phyloP scores from a whole-genome alignment of 2,329 filamentous ascomycete species.

The Bipolaris zeicola region DNA sequence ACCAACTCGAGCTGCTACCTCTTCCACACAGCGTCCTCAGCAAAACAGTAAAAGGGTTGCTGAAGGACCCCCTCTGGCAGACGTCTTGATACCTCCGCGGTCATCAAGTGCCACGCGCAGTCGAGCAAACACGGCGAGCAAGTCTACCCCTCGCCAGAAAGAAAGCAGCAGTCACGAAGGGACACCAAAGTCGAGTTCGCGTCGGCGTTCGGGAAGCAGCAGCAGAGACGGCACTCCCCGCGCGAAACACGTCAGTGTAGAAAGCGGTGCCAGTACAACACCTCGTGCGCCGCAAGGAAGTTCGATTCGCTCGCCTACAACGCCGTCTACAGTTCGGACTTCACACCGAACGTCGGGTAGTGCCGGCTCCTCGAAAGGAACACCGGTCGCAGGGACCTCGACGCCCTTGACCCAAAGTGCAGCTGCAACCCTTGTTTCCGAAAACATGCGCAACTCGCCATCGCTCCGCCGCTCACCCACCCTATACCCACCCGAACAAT shows the following conservation, averaged over 20 bases:
- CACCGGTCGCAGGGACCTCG: conserved; percentile 30
- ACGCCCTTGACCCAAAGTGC: conserved; percentile 38
- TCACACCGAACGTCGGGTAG: conserved; percentile 34
- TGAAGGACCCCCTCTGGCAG: conserved; percentile 33
- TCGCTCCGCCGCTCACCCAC: conserved; percentile 38
- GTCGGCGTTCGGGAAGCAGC: conserved; percentile 31
- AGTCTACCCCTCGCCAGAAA: conserved; percentile 29
- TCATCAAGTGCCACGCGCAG: conserved; percentile 30
- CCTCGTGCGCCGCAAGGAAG: conserved; percentile 39
- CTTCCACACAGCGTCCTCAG: conserved; percentile 30
- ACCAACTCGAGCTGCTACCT: conserved; percentile 11
- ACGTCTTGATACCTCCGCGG: conserved; percentile 27
- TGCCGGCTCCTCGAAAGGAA: conserved; percentile 36
- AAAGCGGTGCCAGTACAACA: conserved; percentile 42
- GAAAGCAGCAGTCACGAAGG: conserved; percentile 31
- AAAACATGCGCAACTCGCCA: conserved; percentile 36
- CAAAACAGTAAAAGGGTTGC: conserved; percentile 32
- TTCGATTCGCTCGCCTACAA: conserved; percentile 39
- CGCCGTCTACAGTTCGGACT: conserved; percentile 42
- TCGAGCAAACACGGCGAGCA: conserved; percentile 37
- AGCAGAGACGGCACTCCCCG: conserved; percentile 45
- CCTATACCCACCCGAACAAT: conserved; percentile 29
- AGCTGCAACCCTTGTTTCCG: conserved; percentile 35
- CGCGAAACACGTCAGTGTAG: conserved; percentile 35
- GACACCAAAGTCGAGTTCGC: conserved; percentile 34